Base-by-base conservation (phyloP, 2,329 filamentous ascomycete genomes). In the Microcyclospora tardicrescens region DNA sequence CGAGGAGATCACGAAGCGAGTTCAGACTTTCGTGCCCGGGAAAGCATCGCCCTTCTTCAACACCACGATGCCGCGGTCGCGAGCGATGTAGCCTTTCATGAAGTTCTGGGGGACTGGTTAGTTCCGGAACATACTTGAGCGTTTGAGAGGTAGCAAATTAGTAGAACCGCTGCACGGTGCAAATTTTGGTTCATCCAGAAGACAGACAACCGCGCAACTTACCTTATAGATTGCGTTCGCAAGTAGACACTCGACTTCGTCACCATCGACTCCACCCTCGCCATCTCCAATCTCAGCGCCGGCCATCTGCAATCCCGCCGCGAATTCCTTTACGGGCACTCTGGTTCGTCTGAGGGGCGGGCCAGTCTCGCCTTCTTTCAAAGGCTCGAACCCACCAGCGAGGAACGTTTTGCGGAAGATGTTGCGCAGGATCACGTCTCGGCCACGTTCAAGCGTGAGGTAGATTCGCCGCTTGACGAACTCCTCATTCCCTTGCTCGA, bases 161-260 rank as follows among this genome's bases (percentile, higher is more conserved):
- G n/a, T n/a, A n/a, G n/a, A n/a, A n/a, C n/a, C n/a, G n/a, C n/a
- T n/a, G n/a, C n/a, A n/a, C n/a, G n/a, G n/a, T n/a, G n/a, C n/a
- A n/a, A n/a, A n/a, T n/a, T n/a, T n/a, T n/a, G n/a, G n/a, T n/a
- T n/a, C n/a, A n/a, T n/a, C n/a, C n/a, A n/a, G n/a, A n/a, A n/a
- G n/a, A n/a, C n/a, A n/a, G n/a, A n/a, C n/a, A 12, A 16, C n/a
- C 13, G 19, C 28, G 15, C 15, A 59, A 47, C 59, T 43, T 62
- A 93, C 89, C 77, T 96, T 98, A 69, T 96, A 98, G 45, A 98
- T 94, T 74, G 95, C 84, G 58, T 95, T 96, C 19, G 91, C 85
- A 54, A 98, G 58, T 52, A 95, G 65, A 60, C 91, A 98, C 61
- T 98, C 93, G 3, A 96, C 87, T 61, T 98, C 91, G 56, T 98